Base-by-base conservation (phyloP, 179 eudicot genomes). In the Amaranthus tricolor region DNA sequence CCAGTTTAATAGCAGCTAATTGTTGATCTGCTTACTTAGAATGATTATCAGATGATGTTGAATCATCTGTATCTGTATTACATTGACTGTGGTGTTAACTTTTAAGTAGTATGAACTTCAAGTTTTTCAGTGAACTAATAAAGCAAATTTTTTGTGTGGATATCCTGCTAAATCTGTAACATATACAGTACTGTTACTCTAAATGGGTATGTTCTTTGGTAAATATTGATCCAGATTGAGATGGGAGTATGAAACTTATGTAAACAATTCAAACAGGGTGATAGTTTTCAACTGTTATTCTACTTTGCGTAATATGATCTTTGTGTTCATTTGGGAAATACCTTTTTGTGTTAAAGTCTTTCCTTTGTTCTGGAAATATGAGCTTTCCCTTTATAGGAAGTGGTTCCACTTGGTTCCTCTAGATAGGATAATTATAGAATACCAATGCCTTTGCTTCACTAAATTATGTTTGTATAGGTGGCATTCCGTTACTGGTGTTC, bases 401-500 rank as follows among this genome's bases (percentile, higher is more conserved):
- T 14, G 45, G 17, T 52, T 53, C 40, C 40, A 2, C 40, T 31
- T 21, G 24, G 60, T 31, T 40, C 67, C 7, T 51, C 47, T 68
- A 50, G 54, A 17, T 21, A 20, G 21, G 54, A 21, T 11, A 19
- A 63, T 12, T 44, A 17, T 52, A 49, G 4, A 61, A 48, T 9
- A 52, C 43, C 50, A 19, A 69, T 53, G 49, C 21, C 45, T 52
- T 19, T 60, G 9, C 21, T 47, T 65, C 49, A 73, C 75, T 72
- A 44, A 1, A n/a, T 65, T 77, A 52, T 71, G 48, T 73, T 52
- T 64, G 54, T 77, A 15, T 84, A 94, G 98, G 98, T 80, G 96
- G 93, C 72, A 89, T 95, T 70, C 96, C 96, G 14, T 76, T 95
- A 76, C 93, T 86, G 57, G 81, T 95, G 66, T 95, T 95, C 79